Evolutionary conservation across 345 rosid genomes (phyloP).

Genomic region (Rhodomyrtus tomentosa): DNA sequence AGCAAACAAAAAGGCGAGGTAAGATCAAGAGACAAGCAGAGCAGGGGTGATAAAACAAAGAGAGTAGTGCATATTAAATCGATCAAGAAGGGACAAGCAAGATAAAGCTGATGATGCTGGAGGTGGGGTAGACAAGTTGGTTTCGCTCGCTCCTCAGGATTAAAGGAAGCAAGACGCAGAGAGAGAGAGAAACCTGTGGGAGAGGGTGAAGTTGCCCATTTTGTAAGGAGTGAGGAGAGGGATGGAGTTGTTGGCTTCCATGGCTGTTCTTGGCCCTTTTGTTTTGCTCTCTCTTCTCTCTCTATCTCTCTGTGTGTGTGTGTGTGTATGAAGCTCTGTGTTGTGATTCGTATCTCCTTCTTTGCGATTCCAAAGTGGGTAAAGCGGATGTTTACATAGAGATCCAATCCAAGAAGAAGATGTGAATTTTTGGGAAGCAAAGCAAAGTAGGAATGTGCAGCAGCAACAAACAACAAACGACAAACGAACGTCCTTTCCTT

Average conservation of each 20-base stretch:
- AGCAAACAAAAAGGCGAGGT: background rate
- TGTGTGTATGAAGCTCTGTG: too few relatives aligned
- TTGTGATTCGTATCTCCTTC: background rate
- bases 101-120: background rate
- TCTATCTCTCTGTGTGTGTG: too few relatives aligned
- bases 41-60: background rate
- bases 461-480: too few relatives aligned
- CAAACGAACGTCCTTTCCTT: too few relatives aligned
- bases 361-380: background rate
- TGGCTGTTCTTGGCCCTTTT: background rate
- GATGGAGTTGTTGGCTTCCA: background rate
- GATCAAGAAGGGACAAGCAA: background rate
- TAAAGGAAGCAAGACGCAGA: background rate
- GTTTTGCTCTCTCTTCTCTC: background rate
- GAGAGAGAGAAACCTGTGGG: constrained; percentile 9
- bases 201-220: constrained; percentile 18
- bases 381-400: background rate
- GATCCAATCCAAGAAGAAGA: background rate
- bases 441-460: background rate
- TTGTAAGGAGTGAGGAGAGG: constrained; percentile 14
- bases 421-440: background rate
- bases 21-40: background rate
- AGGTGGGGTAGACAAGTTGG: background rate
- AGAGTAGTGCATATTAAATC: background rate
- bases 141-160: background rate